phyloP scores from a whole-genome alignment of 768 basidiomycete genomes.

The Russula abietina region DNA sequence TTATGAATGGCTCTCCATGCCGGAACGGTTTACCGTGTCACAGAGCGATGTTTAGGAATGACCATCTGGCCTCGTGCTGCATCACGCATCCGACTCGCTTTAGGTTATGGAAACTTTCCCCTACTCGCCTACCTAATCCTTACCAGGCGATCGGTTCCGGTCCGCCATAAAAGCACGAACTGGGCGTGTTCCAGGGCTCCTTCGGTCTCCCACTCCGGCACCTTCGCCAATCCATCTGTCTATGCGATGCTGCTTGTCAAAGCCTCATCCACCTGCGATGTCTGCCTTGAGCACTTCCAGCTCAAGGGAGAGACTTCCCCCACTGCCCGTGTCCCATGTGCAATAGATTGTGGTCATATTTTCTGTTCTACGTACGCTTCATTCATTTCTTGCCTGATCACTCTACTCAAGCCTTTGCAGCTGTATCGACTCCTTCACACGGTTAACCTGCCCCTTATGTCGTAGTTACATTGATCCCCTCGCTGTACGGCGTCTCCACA shows the following conservation, averaged over 20 bases:
- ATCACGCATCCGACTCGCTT: constrained; percentile 16
- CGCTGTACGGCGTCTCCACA: constrained; percentile 21
- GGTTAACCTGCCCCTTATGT: constrained; percentile 23
- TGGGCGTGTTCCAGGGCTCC: constrained; percentile 22
- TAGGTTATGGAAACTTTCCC: constrained; percentile 7
- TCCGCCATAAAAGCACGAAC: constrained; percentile 20
- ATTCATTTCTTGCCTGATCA: constrained; percentile 1
- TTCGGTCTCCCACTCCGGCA: constrained; percentile 16
- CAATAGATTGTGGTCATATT: constrained; percentile 29
- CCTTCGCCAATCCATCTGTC: constrained; percentile 13
- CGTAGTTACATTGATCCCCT: constrained; percentile 19
- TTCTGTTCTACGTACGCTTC: constrained; percentile 25
- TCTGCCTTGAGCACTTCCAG: constrained; percentile 28
- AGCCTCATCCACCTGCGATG: constrained; percentile 29
- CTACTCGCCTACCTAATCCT: constrained; percentile 9
- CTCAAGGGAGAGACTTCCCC: constrained; percentile 20
- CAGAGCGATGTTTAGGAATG: constrained; percentile 12
- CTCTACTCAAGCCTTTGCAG: constrained; percentile 9
- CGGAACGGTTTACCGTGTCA: constrained; percentile 20
- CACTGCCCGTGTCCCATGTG: constrained; percentile 22
- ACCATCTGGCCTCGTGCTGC: constrained; percentile 22
- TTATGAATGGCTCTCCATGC: constrained; percentile 6
- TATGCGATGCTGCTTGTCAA: constrained; percentile 27
- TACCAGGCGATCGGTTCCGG: constrained; percentile 25
- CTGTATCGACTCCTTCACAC: constrained; percentile 22